Evolutionary conservation across 2,329 filamentous ascomycete genomes (phyloP).

Genomic region (Aspergillus quadrilineatus): DNA sequence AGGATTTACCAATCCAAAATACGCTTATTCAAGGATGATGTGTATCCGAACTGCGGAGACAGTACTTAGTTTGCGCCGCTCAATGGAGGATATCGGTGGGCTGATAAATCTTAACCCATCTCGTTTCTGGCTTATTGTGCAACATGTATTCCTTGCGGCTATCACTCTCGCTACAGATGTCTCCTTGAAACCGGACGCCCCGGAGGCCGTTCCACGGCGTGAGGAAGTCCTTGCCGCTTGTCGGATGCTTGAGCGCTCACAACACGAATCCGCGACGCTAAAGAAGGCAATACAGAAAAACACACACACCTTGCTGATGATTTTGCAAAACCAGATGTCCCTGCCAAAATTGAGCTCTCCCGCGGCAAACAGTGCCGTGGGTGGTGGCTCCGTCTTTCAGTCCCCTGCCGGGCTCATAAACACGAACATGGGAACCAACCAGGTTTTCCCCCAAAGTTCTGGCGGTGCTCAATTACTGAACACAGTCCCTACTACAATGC

Average conservation of each 20-base stretch:
- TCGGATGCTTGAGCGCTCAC: slow-evolving; percentile 5
- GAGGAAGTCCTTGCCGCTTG: slow-evolving; percentile 6
- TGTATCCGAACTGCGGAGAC: slow-evolving; percentile 6
- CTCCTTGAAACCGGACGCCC: slow-evolving; percentile 21
- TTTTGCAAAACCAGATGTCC: background rate
- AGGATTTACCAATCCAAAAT: slow-evolving; percentile 14
- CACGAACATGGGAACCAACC: too few relatives aligned
- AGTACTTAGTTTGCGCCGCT: slow-evolving; percentile 5
- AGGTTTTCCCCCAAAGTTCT: background rate
- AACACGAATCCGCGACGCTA: background rate
- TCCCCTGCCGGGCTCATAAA: background rate
- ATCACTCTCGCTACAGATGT: slow-evolving; percentile 26
- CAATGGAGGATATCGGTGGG: background rate
- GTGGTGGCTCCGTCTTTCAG: too few relatives aligned
- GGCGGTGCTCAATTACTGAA: too few relatives aligned
- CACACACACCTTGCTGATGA: background rate
- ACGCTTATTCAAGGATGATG: background rate
- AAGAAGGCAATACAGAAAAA: slow-evolving; percentile 4
- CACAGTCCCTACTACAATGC: background rate
- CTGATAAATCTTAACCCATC: slow-evolving; percentile 18
- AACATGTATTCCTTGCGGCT: slow-evolving; percentile 26
- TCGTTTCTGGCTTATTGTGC: slow-evolving; percentile 23
- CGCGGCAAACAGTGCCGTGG: too few relatives aligned
- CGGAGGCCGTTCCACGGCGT: slow-evolving; percentile 17
- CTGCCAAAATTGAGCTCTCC: background rate